Base-by-base conservation (phyloP, 768 basidiomycete species). In the Hirschioporus abietinus region DNA sequence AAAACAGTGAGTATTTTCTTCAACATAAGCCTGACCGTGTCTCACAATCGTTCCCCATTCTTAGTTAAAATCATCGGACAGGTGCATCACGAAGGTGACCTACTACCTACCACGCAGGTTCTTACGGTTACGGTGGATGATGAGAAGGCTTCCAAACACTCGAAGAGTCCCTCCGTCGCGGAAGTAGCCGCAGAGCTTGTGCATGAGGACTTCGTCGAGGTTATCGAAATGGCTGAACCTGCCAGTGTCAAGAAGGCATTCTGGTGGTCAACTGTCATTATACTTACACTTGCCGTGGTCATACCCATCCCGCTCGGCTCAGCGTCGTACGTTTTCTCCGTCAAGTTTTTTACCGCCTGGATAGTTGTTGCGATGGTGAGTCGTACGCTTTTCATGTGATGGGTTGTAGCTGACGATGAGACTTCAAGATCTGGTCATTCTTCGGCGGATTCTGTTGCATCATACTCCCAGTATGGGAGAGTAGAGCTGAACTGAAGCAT, bases 61-160 rank as follows among this genome's bases (percentile, higher is more conserved):
- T 15, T 20, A 52, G 42, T 52, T 10, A 52, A 52, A 20, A 20
- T 52, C 42, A 52, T 52, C 42, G 42, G 42, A 52, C 42, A 52
- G 42, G 42, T 52, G 42, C 42, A 52, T 9, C 17, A 15, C 67
- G 58, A 52, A 27, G 35, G 35, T 17, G 67, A 68, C 20, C 52
- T 3, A 26, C 36, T 24, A 10, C 57, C 24, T 15, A 63, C 18
- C 42, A 27, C 36, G 58, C 30, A 67, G 58, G 63, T 64, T 36
- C 61, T 20, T n/a, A 65, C 64, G 27, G 52, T 35, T 8, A 60
- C 60, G 20, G 52, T 24, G 10, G 70, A 72, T 58, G 70, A 52
- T 20, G 68, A 23, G 26, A 71, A 36, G 66, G 70, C 66, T 61
- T 72, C n/a, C 61, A 61, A 20, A 66, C 65, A 30, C 68, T 72